A percentile compares a stretch with the other conserved stretches of the same genome.
phyloP scores from a whole-genome alignment of 139 green algal genomes.

The Micromonas pusilla region DNA sequence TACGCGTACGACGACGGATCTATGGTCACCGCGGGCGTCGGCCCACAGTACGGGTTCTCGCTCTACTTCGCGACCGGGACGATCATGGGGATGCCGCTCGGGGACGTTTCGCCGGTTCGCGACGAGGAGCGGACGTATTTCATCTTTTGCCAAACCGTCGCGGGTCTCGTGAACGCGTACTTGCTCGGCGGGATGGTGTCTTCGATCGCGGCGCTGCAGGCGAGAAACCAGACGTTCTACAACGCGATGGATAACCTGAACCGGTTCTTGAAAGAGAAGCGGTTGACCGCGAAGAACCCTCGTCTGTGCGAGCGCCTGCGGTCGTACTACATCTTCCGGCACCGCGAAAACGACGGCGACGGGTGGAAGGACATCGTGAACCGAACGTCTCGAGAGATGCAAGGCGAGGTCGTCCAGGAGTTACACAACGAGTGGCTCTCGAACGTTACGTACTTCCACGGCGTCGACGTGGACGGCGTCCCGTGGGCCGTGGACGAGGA shows the following conservation, averaged over 20 bases:
- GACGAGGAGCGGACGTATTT: not conserved
- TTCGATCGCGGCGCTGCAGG: not conserved
- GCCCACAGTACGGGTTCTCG: not conserved
- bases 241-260: slow-evolving; percentile 5
- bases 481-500: not conserved
- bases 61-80: not conserved
- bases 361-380: not conserved
- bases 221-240: slow-evolving; percentile 5
- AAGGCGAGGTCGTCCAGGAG: not conserved
- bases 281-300: not conserved
- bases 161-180: slow-evolving; percentile 9
- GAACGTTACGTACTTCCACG: not conserved
- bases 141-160: not conserved
- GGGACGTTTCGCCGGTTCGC: not conserved
- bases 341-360: not conserved
- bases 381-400: not conserved
- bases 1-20: not conserved
- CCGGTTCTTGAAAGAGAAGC: slow-evolving; percentile 1
- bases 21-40: not conserved
- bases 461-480: not conserved
- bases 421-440: not conserved
- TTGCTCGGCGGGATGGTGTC: not conserved
- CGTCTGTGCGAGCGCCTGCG: slow-evolving; percentile 8
- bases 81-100: not conserved
- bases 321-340: slow-evolving; percentile 14